A percentile compares a stretch with the other conserved stretches of the same genome.
Conservation (phyloP, 495 filamentous ascomycete genomes). For the Daldinia loculata region DNA sequence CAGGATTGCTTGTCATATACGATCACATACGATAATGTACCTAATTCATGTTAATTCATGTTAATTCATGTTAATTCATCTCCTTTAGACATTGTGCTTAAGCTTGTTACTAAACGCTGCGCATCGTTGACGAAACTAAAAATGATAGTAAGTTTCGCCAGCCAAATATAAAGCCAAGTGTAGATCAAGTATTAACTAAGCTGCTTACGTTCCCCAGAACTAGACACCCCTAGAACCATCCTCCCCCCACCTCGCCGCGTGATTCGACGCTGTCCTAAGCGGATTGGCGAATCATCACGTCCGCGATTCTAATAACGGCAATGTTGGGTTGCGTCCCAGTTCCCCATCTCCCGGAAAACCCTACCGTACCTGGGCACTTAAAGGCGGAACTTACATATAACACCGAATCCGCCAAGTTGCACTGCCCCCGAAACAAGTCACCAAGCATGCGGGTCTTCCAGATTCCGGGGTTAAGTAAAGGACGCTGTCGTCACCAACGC, state of each 20-base stretch:
- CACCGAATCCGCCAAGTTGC: slow-evolving; percentile 18
- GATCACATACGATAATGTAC: too few relatives aligned
- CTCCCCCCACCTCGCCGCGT: neutral
- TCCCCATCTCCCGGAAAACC: slow-evolving; percentile 14
- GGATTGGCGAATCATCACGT: slow-evolving; percentile 29
- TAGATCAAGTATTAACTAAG: neutral
- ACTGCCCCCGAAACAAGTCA: slow-evolving; percentile 19
- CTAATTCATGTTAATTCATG: too few relatives aligned
- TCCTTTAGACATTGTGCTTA: neutral
- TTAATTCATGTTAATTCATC: too few relatives aligned
- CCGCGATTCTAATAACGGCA: slow-evolving; percentile 25
- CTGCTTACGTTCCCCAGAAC: neutral
- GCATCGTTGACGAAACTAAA: neutral
- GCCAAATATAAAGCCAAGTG: neutral
- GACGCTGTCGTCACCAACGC: slow-evolving; percentile 18
- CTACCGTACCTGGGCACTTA: neutral
- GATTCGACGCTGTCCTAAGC: neutral
- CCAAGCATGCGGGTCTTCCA: slow-evolving; percentile 5
- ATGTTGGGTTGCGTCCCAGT: slow-evolving; percentile 13
- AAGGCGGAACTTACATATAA: neutral
- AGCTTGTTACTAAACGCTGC: neutral
- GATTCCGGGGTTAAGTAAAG: neutral
- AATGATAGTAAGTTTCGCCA: neutral
- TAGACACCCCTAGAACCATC: neutral
- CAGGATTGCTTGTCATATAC: too few relatives aligned